phyloP scores from a whole-genome alignment of 2,329 filamentous ascomycete species.

The Diaporthe capsici region DNA sequence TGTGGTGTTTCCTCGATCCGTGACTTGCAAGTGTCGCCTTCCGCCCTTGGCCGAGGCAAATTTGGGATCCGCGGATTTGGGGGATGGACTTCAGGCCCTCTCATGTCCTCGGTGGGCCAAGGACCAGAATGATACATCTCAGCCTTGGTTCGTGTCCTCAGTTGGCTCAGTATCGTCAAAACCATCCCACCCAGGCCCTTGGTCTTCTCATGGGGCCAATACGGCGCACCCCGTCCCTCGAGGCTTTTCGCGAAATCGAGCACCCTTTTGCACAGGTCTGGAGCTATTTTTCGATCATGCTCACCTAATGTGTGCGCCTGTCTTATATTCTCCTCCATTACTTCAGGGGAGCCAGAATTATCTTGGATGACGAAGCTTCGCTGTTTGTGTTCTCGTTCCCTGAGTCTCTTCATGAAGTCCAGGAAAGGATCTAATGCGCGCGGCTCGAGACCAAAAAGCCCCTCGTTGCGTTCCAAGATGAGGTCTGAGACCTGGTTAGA shows the following conservation, averaged over 20 bases:
- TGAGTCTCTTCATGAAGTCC: slow-evolving; percentile 54
- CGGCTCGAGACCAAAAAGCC: slow-evolving; percentile 50
- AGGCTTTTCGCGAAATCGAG: slow-evolving; percentile 47
- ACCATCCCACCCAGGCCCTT: slow-evolving; percentile 51
- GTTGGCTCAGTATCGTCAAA: slow-evolving; percentile 51
- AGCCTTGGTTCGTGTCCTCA: slow-evolving; percentile 49
- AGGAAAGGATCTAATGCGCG: slow-evolving; percentile 52
- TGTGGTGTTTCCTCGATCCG: too few relatives aligned
- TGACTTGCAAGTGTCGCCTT: too few relatives aligned
- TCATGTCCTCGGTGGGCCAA: slow-evolving; percentile 54
- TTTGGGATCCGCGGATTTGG: not conserved
- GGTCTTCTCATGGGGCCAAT: slow-evolving; percentile 50
- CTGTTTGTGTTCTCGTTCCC: slow-evolving; percentile 53
- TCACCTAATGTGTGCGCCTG: slow-evolving; percentile 51
- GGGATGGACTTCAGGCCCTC: slow-evolving; percentile 52
- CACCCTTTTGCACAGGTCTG: slow-evolving; percentile 43
- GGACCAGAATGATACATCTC: slow-evolving; percentile 56
- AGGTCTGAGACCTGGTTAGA: slow-evolving; percentile 53
- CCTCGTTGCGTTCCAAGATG: slow-evolving; percentile 48
- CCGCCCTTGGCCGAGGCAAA: too few relatives aligned
- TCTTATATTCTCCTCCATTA: slow-evolving; percentile 52
- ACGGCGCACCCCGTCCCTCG: slow-evolving; percentile 45
- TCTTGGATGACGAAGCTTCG: slow-evolving; percentile 54
- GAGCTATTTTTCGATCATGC: slow-evolving; percentile 52
- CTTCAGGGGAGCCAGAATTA: slow-evolving; percentile 52